phyloP scores from a whole-genome alignment of 1,284 basidiomycete genomes.

The Rhodotorula sp. region DNA sequence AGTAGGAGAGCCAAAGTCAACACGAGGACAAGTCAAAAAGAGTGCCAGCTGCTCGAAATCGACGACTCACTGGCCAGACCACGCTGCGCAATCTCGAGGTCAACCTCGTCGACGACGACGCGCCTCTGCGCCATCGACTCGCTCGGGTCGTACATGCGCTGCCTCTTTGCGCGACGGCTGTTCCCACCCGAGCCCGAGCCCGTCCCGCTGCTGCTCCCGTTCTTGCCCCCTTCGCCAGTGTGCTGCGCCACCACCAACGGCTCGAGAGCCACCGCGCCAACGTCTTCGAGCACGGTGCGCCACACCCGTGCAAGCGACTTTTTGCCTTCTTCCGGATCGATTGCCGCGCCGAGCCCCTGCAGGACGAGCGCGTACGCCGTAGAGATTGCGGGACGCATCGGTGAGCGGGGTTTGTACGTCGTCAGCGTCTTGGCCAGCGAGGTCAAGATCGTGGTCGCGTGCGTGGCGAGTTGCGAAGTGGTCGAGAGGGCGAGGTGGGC shows the following conservation, averaged over 20 bases:
- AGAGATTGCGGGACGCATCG: constrained; percentile 31
- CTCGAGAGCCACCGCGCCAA: constrained; percentile 33
- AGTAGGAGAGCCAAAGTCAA: neutral
- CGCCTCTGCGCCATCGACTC: constrained; percentile 29
- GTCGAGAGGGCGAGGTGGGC: constrained; percentile 26
- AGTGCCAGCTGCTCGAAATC: neutral
- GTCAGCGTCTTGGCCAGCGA: constrained; percentile 16
- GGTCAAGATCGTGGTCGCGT: constrained; percentile 6
- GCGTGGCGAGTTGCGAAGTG: constrained; percentile 6
- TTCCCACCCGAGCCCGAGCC: constrained; percentile 12
- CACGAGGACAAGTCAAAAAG: neutral
- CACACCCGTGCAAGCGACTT: constrained; percentile 35
- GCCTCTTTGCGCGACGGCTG: constrained; percentile 28
- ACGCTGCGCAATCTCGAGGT: constrained; percentile 29
- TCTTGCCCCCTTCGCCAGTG: neutral
- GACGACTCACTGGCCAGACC: constrained; percentile 28
- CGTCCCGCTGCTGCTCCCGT: neutral
- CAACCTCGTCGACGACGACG: constrained; percentile 21
- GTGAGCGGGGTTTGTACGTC: constrained; percentile 23
- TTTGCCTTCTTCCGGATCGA: constrained; percentile 38
- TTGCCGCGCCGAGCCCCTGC: constrained; percentile 12
- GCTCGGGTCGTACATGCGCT: constrained; percentile 33
- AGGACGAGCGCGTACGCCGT: constrained; percentile 28
- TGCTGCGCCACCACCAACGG: constrained; percentile 16
- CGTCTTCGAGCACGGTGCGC: constrained; percentile 34